A percentile compares a stretch with the other conserved stretches of the same genome.
Conservation (phyloP, 2,329 filamentous ascomycete genomes). For the Aspergillus sp. region DNA sequence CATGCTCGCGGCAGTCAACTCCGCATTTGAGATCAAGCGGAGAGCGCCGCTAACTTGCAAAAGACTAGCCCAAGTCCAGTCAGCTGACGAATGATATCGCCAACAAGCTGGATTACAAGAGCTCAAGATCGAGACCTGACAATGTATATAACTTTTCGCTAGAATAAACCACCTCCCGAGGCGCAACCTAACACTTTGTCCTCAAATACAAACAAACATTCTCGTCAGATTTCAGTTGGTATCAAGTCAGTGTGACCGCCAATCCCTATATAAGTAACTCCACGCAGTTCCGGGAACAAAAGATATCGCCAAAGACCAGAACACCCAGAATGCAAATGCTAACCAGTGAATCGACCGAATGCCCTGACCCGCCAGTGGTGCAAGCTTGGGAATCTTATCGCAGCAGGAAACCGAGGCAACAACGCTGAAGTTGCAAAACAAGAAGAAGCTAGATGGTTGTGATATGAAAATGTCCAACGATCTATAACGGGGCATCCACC, state of each 20-base stretch:
- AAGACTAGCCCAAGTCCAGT: neutral
- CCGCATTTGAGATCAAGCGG: slow-evolving; percentile 12
- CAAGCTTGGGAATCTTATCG: slow-evolving; percentile 15
- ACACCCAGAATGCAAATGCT: slow-evolving; percentile 30
- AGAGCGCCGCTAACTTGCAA: slow-evolving; percentile 4
- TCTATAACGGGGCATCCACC: slow-evolving; percentile 36
- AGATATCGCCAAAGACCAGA: slow-evolving; percentile 21
- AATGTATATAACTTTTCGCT: slow-evolving; percentile 14
- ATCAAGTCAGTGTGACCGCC: slow-evolving; percentile 17
- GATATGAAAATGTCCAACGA: slow-evolving; percentile 14
- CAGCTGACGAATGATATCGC: slow-evolving; percentile 16
- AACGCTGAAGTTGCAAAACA: slow-evolving; percentile 21
- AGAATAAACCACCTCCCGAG: slow-evolving; percentile 24
- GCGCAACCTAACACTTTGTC: slow-evolving; percentile 3
- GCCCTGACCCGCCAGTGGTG: slow-evolving; percentile 11
- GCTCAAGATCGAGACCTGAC: no score
- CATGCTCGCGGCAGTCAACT: neutral
- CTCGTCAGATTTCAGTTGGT: slow-evolving; percentile 21
- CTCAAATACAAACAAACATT: slow-evolving; percentile 9
- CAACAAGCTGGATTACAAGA: neutral
- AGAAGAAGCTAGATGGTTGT: slow-evolving; percentile 21
- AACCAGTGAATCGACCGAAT: slow-evolving; percentile 12
- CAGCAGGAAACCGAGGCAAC: slow-evolving; percentile 18
- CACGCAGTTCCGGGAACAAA: slow-evolving; percentile 19
- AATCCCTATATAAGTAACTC: slow-evolving; percentile 22